Percentiles rank a stretch among this genome's conserved stretches.
Evolutionary conservation across 2,329 filamentous ascomycete species (phyloP).

Genomic region (Pseudocercospora macadamiae): DNA sequence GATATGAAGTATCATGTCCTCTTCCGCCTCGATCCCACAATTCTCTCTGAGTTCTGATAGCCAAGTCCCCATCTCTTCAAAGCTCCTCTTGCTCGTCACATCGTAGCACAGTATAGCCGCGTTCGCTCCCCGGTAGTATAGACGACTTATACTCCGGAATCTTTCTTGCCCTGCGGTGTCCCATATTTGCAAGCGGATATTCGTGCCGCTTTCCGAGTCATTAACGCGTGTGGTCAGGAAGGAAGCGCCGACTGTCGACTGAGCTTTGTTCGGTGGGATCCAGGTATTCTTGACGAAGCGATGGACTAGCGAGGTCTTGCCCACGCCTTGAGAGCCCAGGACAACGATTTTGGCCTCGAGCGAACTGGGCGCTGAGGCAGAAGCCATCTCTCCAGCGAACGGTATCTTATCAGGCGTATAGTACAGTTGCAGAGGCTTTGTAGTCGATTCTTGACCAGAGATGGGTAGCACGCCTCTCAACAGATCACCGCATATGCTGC

Average conservation of each 20-base stretch:
- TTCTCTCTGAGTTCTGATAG: conserved; percentile 53
- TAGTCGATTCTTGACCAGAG: too few relatives aligned
- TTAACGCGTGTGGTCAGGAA: conserved; percentile 67
- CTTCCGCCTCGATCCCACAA: conserved; percentile 23
- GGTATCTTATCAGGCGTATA: neutral
- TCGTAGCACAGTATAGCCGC: conserved; percentile 93
- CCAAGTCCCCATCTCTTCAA: conserved; percentile 91
- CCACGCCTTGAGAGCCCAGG: conserved; percentile 76
- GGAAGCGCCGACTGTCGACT: conserved; percentile 55
- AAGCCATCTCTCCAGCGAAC: conserved; percentile 7
- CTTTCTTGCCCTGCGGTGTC: conserved; percentile 95
- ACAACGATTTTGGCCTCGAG: conserved; percentile 83
- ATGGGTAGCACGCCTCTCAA: neutral
- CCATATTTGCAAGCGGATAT: conserved; percentile 93
- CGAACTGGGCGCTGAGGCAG: conserved; percentile 45
- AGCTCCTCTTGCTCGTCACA: conserved; percentile 83
- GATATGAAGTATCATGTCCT: conserved; percentile 86
- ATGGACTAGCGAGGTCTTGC: conserved; percentile 77
- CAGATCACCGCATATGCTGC: conserved; percentile 1
- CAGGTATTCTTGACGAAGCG: conserved; percentile 75
- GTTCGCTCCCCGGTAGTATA: conserved; percentile 96
- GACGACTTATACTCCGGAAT: conserved; percentile 88
- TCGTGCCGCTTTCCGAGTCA: conserved; percentile 81
- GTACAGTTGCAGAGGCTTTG: too few relatives aligned
- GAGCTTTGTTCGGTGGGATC: conserved; percentile 56